phyloP scores from a whole-genome alignment of 2,329 filamentous ascomycete species.

The Trichoderma sp. region DNA sequence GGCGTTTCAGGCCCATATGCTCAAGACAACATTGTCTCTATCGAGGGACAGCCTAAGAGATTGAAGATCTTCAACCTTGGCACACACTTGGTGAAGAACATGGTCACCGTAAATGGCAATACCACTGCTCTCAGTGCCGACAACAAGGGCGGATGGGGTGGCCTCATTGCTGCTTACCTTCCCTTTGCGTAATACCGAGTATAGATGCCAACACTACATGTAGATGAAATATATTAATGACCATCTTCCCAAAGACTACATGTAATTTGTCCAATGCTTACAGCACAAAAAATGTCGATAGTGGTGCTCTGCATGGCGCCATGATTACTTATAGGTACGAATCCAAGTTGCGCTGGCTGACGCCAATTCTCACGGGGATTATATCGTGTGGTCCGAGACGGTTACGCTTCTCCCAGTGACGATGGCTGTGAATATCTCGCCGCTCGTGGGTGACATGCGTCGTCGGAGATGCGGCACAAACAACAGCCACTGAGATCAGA shows the following conservation, averaged over 20 bases:
- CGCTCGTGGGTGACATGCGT: no score
- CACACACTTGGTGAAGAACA: conserved; percentile 22
- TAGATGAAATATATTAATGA: not conserved
- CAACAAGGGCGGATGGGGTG: conserved; percentile 32
- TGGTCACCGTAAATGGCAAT: conserved; percentile 20
- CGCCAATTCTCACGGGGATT: no score
- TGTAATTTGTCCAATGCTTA: not conserved
- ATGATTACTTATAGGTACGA: not conserved
- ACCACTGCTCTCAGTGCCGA: conserved; percentile 22
- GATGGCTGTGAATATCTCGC: no score
- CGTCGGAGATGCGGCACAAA: no score
- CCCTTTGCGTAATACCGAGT: conserved; percentile 13
- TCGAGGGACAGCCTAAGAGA: conserved; percentile 14
- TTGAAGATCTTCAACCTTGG: conserved; percentile 22
- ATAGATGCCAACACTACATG: not conserved
- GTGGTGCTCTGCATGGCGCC: no score
- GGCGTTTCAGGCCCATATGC: conserved; percentile 20
- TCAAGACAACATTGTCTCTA: conserved; percentile 23
- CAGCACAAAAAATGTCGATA: no score
- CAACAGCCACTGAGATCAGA: no score
- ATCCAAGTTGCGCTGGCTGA: no score
- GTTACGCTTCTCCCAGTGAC: no score
- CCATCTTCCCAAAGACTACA: not conserved
- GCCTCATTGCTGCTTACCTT: conserved; percentile 32
- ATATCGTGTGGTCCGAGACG: no score